Percentiles rank a stretch among this genome's conserved stretches.
phyloP scores from a whole-genome alignment of 352 stramenopile species.

The Phytophthora hybrid region DNA sequence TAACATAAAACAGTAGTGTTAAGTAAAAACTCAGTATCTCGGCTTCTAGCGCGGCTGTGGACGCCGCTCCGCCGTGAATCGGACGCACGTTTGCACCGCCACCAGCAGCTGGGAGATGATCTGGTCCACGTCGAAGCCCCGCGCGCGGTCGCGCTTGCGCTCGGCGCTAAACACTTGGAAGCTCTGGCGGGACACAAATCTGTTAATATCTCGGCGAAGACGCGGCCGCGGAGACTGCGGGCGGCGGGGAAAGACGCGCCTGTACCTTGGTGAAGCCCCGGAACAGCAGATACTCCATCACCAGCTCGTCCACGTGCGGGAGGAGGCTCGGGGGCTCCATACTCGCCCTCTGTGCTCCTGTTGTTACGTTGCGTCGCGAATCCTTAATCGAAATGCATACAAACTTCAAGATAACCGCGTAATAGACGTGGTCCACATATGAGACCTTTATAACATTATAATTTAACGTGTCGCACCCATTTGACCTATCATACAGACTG shows the following conservation, averaged over 20 bases:
- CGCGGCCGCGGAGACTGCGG: not conserved
- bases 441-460: slow-evolving; percentile 1
- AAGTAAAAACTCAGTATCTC: slow-evolving; percentile 18
- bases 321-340: slow-evolving; percentile 59
- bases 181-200: slow-evolving; percentile 43
- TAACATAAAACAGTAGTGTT: slow-evolving; percentile 10
- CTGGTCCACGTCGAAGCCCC: slow-evolving; percentile 83
- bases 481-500: not conserved
- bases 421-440: not conserved
- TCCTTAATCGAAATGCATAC: slow-evolving; percentile 33
- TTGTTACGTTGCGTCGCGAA: slow-evolving; percentile 32
- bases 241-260: not conserved
- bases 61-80: not conserved
- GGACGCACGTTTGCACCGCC: slow-evolving; percentile 60
- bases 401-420: slow-evolving; percentile 27
- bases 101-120: slow-evolving; percentile 74
- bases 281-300: slow-evolving; percentile 91
- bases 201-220: slow-evolving; percentile 19
- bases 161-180: slow-evolving; percentile 82
- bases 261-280: slow-evolving; percentile 80
- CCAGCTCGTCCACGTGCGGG: slow-evolving; percentile 83
- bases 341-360: slow-evolving; percentile 16
- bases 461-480: not conserved
- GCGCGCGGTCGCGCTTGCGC: slow-evolving; percentile 74
- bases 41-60: slow-evolving; percentile 4